These are phyloP conservation scores for Onygenales sp. DNA, from an alignment of 2,329 filamentous ascomycete genomes.

Conservation along the genomic window DNA sequence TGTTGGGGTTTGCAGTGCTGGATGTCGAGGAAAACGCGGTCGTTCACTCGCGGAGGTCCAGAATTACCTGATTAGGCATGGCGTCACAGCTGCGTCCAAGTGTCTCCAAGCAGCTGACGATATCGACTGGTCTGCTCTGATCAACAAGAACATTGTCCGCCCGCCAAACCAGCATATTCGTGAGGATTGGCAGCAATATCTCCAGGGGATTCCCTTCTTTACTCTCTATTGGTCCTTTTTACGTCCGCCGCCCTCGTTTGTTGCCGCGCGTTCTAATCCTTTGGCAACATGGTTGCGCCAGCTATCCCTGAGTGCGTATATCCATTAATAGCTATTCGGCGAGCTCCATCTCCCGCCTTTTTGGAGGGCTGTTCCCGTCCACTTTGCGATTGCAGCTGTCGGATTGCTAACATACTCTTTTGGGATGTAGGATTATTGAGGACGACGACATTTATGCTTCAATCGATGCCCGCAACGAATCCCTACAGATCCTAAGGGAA, in stretches of 20 bases:
- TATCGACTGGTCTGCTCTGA: no score
- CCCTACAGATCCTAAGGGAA: slow-evolving; percentile 75
- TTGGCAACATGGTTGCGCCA: slow-evolving; percentile 57
- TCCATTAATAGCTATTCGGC: neutral
- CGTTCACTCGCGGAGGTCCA: neutral
- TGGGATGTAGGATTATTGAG: slow-evolving; percentile 66
- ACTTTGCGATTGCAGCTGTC: neutral
- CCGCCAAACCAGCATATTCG: no score
- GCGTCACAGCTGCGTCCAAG: neutral
- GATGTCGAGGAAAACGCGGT: neutral
- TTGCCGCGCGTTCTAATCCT: neutral
- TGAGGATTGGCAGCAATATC: no score
- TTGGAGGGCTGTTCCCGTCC: neutral
- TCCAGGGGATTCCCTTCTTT: neutral
- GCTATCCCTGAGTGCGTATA: slow-evolving; percentile 62
- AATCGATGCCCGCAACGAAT: slow-evolving; percentile 86
- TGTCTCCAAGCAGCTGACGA: neutral
- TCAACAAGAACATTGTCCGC: no score
- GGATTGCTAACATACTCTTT: neutral
- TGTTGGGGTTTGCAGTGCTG: neutral
- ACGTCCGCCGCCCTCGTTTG: neutral
- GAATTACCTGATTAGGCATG: slow-evolving; percentile 8
- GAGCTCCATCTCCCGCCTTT: neutral
- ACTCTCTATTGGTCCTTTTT: neutral
- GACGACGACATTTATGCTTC: slow-evolving; percentile 77